Evolutionary conservation across 768 basidiomycete genomes (phyloP), one percentile per base, ranked within the genome.

Genomic region (Cystofilobasidium ferigula): DNA sequence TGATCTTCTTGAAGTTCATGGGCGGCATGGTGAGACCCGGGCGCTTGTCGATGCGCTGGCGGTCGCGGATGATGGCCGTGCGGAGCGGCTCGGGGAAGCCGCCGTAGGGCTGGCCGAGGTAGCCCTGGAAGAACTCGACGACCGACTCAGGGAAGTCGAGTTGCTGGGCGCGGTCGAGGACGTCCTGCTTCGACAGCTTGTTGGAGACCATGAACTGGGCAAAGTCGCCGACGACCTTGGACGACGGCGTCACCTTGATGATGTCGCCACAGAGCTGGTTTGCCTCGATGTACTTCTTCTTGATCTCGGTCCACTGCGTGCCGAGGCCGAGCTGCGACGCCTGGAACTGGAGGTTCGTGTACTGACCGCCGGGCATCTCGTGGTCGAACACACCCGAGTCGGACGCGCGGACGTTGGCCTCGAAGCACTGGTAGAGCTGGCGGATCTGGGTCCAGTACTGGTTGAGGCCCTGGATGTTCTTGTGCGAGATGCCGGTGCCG

Each of bases 191-290:
- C 62, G 85, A 82, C 67, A 98, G 80, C 69, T 85, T 84, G 81
- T 98, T 98, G 70, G 89, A 88, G 40, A 91, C 93, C 91, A 97
- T 93, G 87, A 88, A 95, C 78, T 99, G 95, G 22, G 95, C 95
- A 77, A 99, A 95, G 80, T 99, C 95, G 30, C 95, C 95, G 57
- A 97, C 93, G 57, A 94, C 90, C 80, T 98, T 99, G 48, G 95
- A 98, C 16, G 95, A 95, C 35, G 95, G 95, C 30, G 95, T 99
- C 71, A 98, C 94, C 82, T 99, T 99, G 81, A 98, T 86, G 76
- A 99, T 87, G 71, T 97, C 91, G 54, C 95, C 95, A 76, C 94
- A 98, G 86, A 99, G 85, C 60, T 89, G 83, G 74, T 99, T 99
- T 57, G 95, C 95, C 78, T 97, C 89, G 72, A 97, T 89, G 76